Evolutionary conservation across 768 basidiomycete species (phyloP).

Genomic region (Leucocoprinus birnbaumii): DNA sequence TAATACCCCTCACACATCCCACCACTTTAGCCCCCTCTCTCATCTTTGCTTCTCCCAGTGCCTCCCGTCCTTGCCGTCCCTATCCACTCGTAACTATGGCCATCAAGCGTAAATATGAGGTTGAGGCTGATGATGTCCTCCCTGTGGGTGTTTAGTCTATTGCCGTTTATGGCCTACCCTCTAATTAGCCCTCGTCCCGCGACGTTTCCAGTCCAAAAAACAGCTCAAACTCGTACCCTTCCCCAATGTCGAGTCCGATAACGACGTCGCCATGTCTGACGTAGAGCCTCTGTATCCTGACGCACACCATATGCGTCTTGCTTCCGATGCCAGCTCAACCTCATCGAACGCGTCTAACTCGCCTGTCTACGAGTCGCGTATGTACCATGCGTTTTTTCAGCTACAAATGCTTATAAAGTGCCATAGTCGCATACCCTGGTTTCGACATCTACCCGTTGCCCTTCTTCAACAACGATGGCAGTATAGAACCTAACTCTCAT

Average conservation of each 20-base stretch:
- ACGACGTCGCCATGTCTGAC: conserved; percentile 73
- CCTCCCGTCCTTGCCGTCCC: conserved; percentile 10
- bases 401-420: conserved; percentile 4
- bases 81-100: conserved; percentile 42
- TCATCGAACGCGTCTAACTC: conserved; percentile 49
- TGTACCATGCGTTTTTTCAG: conserved; percentile 21
- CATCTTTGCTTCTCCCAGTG: conserved; percentile 18
- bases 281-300: conserved; percentile 53
- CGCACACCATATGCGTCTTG: conserved; percentile 59
- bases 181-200: conserved; percentile 13
- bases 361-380: conserved; percentile 44
- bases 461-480: conserved; percentile 43
- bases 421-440: conserved; percentile 50
- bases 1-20: conserved; percentile 4
- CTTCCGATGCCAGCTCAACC: conserved; percentile 63
- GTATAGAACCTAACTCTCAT: conserved; percentile 46
- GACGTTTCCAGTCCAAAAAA: conserved; percentile 47
- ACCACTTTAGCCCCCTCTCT: conserved; percentile 13
- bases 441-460: conserved; percentile 63
- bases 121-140: conserved; percentile 51
- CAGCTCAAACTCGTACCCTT: conserved; percentile 76
- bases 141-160: conserved; percentile 34
- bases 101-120: conserved; percentile 73
- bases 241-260: conserved; percentile 59
- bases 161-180: conserved; percentile 20